Percentiles rank a stretch among this genome's conserved stretches.
Evolutionary conservation across 768 basidiomycete species (phyloP).

Genomic region (Agaricus blazei): DNA sequence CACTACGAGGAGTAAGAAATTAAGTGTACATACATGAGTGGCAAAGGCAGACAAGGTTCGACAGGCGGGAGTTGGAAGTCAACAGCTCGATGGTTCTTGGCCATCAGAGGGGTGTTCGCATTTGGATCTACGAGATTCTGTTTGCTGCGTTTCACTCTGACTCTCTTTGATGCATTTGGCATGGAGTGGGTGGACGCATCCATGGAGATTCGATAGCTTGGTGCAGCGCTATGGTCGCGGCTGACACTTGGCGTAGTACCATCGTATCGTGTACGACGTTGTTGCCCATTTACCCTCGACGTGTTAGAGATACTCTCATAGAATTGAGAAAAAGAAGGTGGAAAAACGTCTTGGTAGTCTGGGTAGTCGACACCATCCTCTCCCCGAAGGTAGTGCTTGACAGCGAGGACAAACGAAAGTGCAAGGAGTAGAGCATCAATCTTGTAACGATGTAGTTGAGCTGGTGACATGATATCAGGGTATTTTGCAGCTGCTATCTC

Average conservation of each 20-base stretch:
- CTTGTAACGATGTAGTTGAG: slow-evolving; percentile 62
- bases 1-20: neutral
- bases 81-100: slow-evolving; percentile 46
- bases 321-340: slow-evolving; percentile 49
- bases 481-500: slow-evolving; percentile 45
- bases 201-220: slow-evolving; percentile 31
- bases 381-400: slow-evolving; percentile 80
- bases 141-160: slow-evolving; percentile 70
- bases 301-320: slow-evolving; percentile 39
- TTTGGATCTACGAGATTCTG: slow-evolving; percentile 32
- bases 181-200: slow-evolving; percentile 22
- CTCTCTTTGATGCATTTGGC: slow-evolving; percentile 59
- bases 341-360: slow-evolving; percentile 66
- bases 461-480: slow-evolving; percentile 35
- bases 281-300: slow-evolving; percentile 8
- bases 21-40: slow-evolving; percentile 56
- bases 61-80: slow-evolving; percentile 58
- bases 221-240: slow-evolving; percentile 20
- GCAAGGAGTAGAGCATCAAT: slow-evolving; percentile 63
- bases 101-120: slow-evolving; percentile 57
- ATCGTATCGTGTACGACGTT: slow-evolving; percentile 34
- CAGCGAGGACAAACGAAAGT: slow-evolving; percentile 67
- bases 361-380: slow-evolving; percentile 70
- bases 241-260: slow-evolving; percentile 28
- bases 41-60: slow-evolving; percentile 69